These are phyloP conservation scores for Cynara cardunculus DNA, from an alignment of 129 eudicot species.

Conservation along the genomic window DNA sequence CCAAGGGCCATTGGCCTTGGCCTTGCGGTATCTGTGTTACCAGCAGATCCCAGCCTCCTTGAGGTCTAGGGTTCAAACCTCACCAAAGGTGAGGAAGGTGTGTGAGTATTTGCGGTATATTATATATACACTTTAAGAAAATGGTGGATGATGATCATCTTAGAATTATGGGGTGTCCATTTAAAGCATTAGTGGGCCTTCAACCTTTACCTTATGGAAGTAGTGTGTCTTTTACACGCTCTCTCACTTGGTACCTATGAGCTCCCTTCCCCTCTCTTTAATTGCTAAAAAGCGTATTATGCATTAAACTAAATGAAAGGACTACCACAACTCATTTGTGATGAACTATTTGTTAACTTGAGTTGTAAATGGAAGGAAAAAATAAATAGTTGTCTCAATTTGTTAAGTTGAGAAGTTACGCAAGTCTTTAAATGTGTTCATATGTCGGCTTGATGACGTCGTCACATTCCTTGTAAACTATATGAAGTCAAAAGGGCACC, in stretches of 20 bases:
- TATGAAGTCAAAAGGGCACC: neutral
- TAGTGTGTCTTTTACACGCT: neutral
- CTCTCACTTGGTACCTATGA: neutral
- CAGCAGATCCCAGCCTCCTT: neutral
- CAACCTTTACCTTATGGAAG: neutral
- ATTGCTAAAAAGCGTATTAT: neutral
- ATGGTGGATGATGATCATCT: neutral
- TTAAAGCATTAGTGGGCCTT: neutral
- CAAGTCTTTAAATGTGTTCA: neutral
- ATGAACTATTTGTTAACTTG: neutral
- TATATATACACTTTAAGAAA: too few relatives aligned
- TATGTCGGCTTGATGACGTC: neutral
- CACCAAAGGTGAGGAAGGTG: neutral
- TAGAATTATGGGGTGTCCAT: neutral
- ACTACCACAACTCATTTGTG: neutral
- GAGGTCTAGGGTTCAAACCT: neutral
- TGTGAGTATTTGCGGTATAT: neutral
- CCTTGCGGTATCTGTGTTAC: neutral
- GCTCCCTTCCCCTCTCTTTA: neutral
- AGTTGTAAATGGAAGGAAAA: neutral
- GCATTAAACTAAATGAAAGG: neutral
- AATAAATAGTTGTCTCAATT: neutral
- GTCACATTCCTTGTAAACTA: neutral
- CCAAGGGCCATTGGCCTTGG: too few relatives aligned
- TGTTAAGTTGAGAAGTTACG: neutral